These are phyloP conservation scores for Sporothrix globosa DNA, from an alignment of 2,329 filamentous ascomycete genomes.

Conservation along the genomic window DNA sequence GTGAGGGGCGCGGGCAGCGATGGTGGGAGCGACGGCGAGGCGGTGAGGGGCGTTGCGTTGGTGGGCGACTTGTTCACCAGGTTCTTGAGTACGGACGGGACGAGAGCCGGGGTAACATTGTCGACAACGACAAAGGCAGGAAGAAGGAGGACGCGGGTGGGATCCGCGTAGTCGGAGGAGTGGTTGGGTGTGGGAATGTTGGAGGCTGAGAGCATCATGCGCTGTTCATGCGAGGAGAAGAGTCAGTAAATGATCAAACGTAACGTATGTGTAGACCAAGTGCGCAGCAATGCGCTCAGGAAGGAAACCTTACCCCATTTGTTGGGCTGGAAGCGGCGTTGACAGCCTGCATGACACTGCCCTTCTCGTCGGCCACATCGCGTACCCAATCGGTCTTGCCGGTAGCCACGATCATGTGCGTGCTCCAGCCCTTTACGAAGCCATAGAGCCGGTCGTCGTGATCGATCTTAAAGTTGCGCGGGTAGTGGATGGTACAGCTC, in stretches of 20 bases:
- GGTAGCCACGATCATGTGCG: conserved; percentile 90
- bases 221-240: conserved; percentile 51
- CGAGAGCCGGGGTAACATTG: conserved; percentile 76
- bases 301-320: conserved; percentile 63
- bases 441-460: conserved; percentile 80
- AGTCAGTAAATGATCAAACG: background rate
- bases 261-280: background rate
- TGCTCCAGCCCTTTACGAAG: conserved; percentile 81
- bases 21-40: conserved; percentile 37
- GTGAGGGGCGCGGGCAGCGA: conserved; percentile 40
- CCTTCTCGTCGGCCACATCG: conserved; percentile 85
- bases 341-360: conserved; percentile 80
- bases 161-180: conserved; percentile 63
- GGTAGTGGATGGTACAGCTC: conserved; percentile 77
- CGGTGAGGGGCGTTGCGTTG: conserved; percentile 65
- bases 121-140: conserved; percentile 83
- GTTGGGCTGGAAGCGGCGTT: conserved; percentile 59
- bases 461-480: conserved; percentile 72
- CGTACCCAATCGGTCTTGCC: conserved; percentile 93
- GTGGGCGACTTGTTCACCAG: conserved; percentile 75
- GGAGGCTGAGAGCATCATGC: conserved; percentile 86
- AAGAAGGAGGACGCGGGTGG: conserved; percentile 80
- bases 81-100: conserved; percentile 69
- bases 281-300: background rate
- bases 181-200: conserved; percentile 82